A percentile compares a stretch with the other conserved stretches of the same genome.
phyloP scores from a whole-genome alignment of 345 rosid species.

The Arabidopsis arenosa region DNA sequence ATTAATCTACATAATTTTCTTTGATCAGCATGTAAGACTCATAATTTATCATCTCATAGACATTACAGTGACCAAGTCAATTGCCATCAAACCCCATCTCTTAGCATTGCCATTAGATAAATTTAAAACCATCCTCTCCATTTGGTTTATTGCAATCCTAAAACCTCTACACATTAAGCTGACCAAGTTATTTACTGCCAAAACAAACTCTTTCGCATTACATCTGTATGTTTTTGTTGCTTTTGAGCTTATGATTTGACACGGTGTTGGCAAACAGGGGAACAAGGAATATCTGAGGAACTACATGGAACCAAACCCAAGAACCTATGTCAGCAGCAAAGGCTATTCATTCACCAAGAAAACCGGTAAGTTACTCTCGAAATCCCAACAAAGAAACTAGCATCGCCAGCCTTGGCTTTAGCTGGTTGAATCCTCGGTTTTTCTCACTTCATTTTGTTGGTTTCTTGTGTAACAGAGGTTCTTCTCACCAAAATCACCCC shows the following conservation, averaged over 20 bases:
- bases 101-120: conserved; percentile 4
- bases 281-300: conserved; percentile 79
- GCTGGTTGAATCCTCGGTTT: not conserved
- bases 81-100: not conserved
- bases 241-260: conserved; percentile 11
- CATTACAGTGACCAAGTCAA: conserved; percentile 1
- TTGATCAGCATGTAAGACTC: conserved; percentile 4
- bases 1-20: not conserved
- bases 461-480: conserved; percentile 52
- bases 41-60: conserved; percentile 2
- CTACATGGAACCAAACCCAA: conserved; percentile 79
- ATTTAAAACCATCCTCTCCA: not conserved
- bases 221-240: conserved; percentile 20
- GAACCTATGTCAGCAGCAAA: conserved; percentile 61
- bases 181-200: not conserved
- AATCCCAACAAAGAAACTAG: not conserved
- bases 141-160: conserved; percentile 5
- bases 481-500: conserved; percentile 71
- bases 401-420: not conserved
- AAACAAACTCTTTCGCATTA: not conserved
- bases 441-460: conserved; percentile 15
- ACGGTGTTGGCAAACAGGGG: conserved; percentile 53
- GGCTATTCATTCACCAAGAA: conserved; percentile 72
- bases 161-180: conserved; percentile 4
- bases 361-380: conserved; percentile 48